Conservation (phyloP, 2,329 filamentous ascomycete genomes). For the Beauveria australis region DNA sequence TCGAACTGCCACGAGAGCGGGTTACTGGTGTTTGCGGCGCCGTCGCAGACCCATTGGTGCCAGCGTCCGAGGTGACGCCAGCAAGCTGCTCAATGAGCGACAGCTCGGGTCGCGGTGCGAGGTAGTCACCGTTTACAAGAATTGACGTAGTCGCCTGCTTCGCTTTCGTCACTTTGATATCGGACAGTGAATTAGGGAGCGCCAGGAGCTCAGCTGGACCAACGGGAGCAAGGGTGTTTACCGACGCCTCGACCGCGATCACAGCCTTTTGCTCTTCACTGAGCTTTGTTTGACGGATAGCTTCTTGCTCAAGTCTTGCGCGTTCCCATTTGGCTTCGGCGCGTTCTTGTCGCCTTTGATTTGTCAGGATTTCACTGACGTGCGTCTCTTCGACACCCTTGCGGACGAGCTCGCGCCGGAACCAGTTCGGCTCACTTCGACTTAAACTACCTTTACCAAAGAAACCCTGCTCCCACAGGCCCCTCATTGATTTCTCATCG, state of each 20-base stretch:
- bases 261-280: conserved; percentile 33
- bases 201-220: conserved; percentile 39
- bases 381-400: conserved; percentile 53
- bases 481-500: conserved; percentile 65
- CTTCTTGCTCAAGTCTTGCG: conserved; percentile 78
- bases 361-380: conserved; percentile 78
- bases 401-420: conserved; percentile 71
- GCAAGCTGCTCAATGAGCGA: conserved; percentile 11
- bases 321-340: conserved; percentile 83
- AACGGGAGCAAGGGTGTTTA: conserved; percentile 25
- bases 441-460: conserved; percentile 92
- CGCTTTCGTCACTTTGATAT: conserved; percentile 27
- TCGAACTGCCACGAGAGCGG: conserved; percentile 6
- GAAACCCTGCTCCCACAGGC: conserved; percentile 93
- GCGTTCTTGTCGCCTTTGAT: conserved; percentile 68
- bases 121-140: conserved; percentile 4
- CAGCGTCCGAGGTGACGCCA: neutral
- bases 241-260: conserved; percentile 3
- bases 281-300: conserved; percentile 60
- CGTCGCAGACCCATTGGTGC: neutral
- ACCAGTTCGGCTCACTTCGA: conserved; percentile 90
- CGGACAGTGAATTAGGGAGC: conserved; percentile 46
- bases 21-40: neutral
- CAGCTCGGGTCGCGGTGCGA: neutral
- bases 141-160: conserved; percentile 1